These are phyloP conservation scores for Naganishia sp. DNA, from an alignment of 1,284 basidiomycete genomes.

Conservation along the genomic window DNA sequence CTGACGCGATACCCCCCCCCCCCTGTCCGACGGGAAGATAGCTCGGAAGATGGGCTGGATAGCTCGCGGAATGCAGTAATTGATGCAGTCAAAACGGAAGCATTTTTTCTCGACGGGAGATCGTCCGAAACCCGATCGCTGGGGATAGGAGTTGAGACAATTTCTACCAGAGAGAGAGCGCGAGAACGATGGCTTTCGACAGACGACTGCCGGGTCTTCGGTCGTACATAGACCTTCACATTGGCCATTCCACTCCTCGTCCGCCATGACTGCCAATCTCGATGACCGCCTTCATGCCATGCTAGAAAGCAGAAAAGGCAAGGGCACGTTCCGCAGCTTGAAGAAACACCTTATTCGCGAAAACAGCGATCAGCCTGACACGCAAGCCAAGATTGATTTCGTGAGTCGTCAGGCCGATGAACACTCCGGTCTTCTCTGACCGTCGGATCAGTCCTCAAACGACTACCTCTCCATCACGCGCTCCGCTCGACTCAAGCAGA, in stretches of 20 bases:
- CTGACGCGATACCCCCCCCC: background rate
- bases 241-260: background rate
- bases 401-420: conserved; percentile 37
- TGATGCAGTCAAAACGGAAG: conserved; percentile 1
- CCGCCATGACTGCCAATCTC: conserved; percentile 27
- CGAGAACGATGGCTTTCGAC: no score
- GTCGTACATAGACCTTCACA: no score
- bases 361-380: conserved; percentile 10
- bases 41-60: no score
- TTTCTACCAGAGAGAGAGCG: background rate
- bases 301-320: conserved; percentile 40
- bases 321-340: conserved; percentile 44
- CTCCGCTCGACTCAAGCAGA: conserved; percentile 61
- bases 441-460: conserved; percentile 64
- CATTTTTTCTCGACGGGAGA: background rate
- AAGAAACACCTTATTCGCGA: conserved; percentile 37
- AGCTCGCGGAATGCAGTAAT: no score
- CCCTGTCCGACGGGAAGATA: no score
- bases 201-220: no score
- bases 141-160: background rate
- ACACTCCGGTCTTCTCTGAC: background rate
- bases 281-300: conserved; percentile 39
- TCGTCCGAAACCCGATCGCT: conserved; percentile 2
- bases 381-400: conserved; percentile 40
- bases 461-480: conserved; percentile 87